Conservation (phyloP, 2,329 filamentous ascomycete genomes). For the Diaporthe citri region DNA sequence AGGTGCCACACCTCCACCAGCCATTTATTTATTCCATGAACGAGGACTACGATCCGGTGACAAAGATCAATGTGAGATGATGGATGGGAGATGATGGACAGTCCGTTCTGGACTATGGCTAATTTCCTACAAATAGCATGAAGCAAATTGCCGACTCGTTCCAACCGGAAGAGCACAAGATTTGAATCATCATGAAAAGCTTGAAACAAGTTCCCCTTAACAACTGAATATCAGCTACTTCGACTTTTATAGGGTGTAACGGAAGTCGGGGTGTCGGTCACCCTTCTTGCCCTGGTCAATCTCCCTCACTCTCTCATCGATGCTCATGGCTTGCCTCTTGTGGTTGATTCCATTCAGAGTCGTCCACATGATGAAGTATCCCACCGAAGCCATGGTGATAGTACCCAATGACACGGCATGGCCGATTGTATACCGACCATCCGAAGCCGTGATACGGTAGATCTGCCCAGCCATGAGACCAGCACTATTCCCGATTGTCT, state of each 20-base stretch:
- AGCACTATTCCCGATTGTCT: constrained; percentile 60
- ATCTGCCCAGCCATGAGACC: constrained; percentile 58
- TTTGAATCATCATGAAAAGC: not conserved
- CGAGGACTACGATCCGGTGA: too few species aligned
- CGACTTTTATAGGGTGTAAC: not conserved
- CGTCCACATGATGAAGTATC: not conserved
- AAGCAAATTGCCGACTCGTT: too few species aligned
- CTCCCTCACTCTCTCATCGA: not conserved
- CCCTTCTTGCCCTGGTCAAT: not conserved
- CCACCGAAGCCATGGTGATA: constrained; percentile 44
- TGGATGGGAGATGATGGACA: too few species aligned
- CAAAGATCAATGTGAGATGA: too few species aligned
- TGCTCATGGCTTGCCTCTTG: not conserved
- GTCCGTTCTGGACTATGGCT: too few species aligned
- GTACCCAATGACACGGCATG: constrained; percentile 46
- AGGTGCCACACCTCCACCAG: too few species aligned
- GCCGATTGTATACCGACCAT: constrained; percentile 48
- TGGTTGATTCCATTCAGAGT: not conserved
- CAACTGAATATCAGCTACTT: not conserved
- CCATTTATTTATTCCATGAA: too few species aligned
- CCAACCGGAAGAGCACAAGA: too few species aligned
- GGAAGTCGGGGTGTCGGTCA: not conserved
- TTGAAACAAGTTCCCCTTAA: not conserved
- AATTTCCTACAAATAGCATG: too few species aligned
- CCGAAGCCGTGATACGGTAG: constrained; percentile 47